Base-by-base conservation (phyloP, 2,329 filamentous ascomycete genomes). In the Penicillium sp. region DNA sequence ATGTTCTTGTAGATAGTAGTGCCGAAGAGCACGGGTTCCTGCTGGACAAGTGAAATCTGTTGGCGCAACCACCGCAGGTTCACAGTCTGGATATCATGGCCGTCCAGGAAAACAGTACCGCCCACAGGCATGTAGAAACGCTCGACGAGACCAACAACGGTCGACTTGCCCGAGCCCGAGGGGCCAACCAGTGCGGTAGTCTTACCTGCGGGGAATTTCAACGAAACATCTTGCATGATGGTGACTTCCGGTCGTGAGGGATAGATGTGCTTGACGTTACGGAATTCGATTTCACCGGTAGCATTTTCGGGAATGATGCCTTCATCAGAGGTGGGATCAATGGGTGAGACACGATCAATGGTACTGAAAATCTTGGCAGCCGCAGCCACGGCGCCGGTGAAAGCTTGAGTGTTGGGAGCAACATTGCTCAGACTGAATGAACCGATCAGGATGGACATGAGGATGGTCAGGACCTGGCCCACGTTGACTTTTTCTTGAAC, bases 131-230 rank as follows among this genome's bases (percentile, higher is more conserved):
- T 83, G 66, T 98, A 98, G 67, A 97, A 97, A 13, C 93, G 82
- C 70, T 97, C 91, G 1, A 97, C 83, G 18, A 98, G 76, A 9
- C 91, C 91, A 27, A 97, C 86, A 52, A 97, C 90, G 0, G 93
- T 97, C 61, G 86, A 91, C 72, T 97, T 98, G 41, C 93, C 93
- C 35, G 87, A 94, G 9, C 91, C 93, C 9, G 91, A 97, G 0
- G 91, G 88, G 49, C 93, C 93, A 5, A 98, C 93, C 6, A 98
- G 75, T 1, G 93, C 93, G 2, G 91, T 95, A 13, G 87, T 90
- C 73, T 95, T 95, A 18, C 91, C 90, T 3, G 90, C 87, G 1
- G 90, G 89, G 34, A 97, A 85, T 1, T 78, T 69, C 1, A 98
- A 79, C 48, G 76, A 86, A 48, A 97, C 87, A 54, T 85, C 83